Base-by-base conservation (phyloP, 2,329 filamentous ascomycete genomes). In the Aspergillus intermedius region DNA sequence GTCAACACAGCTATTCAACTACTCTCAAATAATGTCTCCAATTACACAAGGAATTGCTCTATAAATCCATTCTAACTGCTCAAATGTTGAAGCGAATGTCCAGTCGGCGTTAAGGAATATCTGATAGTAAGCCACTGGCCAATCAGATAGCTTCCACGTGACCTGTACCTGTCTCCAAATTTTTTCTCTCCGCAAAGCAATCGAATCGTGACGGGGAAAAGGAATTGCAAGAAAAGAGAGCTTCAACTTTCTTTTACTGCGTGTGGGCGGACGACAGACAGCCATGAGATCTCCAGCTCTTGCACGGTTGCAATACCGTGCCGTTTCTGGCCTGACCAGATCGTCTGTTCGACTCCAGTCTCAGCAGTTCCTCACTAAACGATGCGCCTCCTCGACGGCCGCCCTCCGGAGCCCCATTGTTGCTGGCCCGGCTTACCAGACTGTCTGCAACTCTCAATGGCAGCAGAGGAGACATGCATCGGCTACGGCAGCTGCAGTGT, bases 401-500 rank as follows among this genome's bases (percentile, higher is more conserved):
- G 62, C 60, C 44, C 59, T 67, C 58, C 61, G 67, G 60, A 58
- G 61, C 46, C 57, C 62, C 54, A 59, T 56, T 30, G 25, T 30
- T 44, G 57, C 62, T 51, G 55, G 55, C 51, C 62, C 61, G 54
- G 54, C 61, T 52, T 65, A 64, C 57, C 67, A 64, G 60, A 64
- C 66, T 46, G 52, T 65, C 40, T 47, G 73, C 50, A 68, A 64
- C 54, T 63, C 61, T 54, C 63, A 65, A 60, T 73, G 68, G 66
- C 62, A 70, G 49, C 72, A 74, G 55, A 65, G 65, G 48, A 63
- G 74, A 48, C 66, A 70, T 61, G 64, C 69, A 22, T 72, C 72
- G 47, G 63, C 68, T 32, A 63, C 68, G 42, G 70, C 73, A 5
- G 65, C 71, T 51, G 71, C 69, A 30, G 71, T 75, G 70, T 75